phyloP scores from a whole-genome alignment of 1,139 yeast species.

The Pichia norvegensis region DNA sequence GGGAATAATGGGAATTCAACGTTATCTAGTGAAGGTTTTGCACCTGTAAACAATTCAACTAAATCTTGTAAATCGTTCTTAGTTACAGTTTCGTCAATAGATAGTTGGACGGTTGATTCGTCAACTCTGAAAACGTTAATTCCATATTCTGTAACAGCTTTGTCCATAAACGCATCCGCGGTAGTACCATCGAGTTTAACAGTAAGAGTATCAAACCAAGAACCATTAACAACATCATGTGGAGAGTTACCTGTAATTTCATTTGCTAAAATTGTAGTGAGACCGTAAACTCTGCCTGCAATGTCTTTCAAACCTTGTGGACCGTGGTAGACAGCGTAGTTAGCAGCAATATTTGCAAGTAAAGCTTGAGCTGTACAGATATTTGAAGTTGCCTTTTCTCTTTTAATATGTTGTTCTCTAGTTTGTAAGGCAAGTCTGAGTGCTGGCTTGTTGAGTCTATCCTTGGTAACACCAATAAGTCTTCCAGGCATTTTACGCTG shows the following conservation, averaged over 20 bases:
- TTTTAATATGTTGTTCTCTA: conserved; percentile 93
- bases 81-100: conserved; percentile 82
- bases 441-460: conserved; percentile 83
- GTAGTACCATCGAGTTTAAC: conserved; percentile 43
- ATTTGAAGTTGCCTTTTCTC: conserved; percentile 96
- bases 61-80: conserved; percentile 52
- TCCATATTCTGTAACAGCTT: conserved; percentile 53
- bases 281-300: conserved; percentile 70
- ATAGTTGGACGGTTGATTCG: conserved; percentile 55
- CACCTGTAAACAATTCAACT: conserved; percentile 49
- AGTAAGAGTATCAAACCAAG: conserved; percentile 85
- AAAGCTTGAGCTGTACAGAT: conserved; percentile 97
- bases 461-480: conserved; percentile 87
- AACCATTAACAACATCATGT: conserved; percentile 45
- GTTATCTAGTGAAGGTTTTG: conserved; percentile 18
- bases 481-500: conserved; percentile 96
- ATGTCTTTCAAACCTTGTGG: conserved; percentile 80
- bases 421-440: conserved; percentile 91
- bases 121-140: conserved; percentile 72
- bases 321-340: conserved; percentile 95
- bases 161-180: conserved; percentile 48
- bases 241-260: conserved; percentile 36
- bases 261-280: conserved; percentile 64
- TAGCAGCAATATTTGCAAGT: conserved; percentile 90
- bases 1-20: conserved; percentile 46